Evolutionary conservation across 2,329 filamentous ascomycete genomes (phyloP).

Genomic region (Arthrobotrys pseudoclavata): DNA sequence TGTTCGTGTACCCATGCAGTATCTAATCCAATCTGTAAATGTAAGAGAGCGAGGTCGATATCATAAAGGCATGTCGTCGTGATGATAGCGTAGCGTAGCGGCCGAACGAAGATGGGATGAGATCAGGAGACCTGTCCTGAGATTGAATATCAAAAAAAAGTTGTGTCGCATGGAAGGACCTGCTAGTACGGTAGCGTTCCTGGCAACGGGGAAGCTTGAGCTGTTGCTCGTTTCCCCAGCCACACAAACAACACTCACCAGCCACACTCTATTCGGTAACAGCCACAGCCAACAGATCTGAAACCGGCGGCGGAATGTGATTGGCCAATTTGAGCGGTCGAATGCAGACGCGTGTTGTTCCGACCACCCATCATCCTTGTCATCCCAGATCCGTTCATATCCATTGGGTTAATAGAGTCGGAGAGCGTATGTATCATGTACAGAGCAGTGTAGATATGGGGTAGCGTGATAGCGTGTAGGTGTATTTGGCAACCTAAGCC

Average conservation of each 20-base stretch:
- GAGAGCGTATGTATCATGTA: too few species aligned
- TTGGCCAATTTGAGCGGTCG: background rate
- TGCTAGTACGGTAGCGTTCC: background rate
- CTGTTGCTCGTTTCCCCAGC: conserved; percentile 1
- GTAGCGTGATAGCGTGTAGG: background rate
- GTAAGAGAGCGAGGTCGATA: background rate
- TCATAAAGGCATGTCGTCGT: conserved; percentile 2
- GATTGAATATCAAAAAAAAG: background rate
- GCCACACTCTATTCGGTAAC: background rate
- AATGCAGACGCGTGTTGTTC: background rate
- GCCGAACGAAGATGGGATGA: background rate
- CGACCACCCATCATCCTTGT: background rate
- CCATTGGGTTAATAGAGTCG: background rate
- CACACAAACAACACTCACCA: background rate
- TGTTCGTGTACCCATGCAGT: background rate
- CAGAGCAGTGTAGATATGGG: too few species aligned
- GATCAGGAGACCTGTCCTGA: conserved; percentile 38
- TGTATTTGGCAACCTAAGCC: background rate
- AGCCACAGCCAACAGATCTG: conserved; percentile 17
- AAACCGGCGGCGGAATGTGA: background rate
- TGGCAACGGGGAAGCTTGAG: conserved; percentile 6
- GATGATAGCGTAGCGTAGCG: background rate
- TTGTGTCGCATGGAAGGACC: conserved; percentile 42
- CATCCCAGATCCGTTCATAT: background rate
- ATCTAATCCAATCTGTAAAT: too few species aligned